Percentiles rank a stretch among this genome's conserved stretches.
These are phyloP conservation scores for Aureobasidium sp. DNA, from an alignment of 2,329 filamentous ascomycete genomes.

Conservation along the genomic window DNA sequence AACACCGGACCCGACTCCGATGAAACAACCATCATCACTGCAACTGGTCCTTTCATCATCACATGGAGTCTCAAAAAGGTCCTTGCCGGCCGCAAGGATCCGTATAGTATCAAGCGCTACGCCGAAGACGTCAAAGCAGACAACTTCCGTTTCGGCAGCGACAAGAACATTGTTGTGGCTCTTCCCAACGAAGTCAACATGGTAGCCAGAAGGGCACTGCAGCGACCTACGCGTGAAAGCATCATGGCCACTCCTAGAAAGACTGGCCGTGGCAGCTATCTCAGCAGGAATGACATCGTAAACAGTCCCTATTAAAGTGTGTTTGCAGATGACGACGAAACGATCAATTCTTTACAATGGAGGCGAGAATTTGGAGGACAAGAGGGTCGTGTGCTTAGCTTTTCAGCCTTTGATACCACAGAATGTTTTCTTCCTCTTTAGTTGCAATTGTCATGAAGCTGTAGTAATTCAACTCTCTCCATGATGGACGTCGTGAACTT, in stretches of 20 bases:
- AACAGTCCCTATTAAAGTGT: slow-evolving; percentile 56
- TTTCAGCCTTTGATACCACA: slow-evolving; percentile 3
- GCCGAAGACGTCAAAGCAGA: slow-evolving; percentile 93
- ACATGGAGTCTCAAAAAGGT: slow-evolving; percentile 96
- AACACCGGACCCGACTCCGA: slow-evolving; percentile 71
- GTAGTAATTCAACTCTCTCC: no score
- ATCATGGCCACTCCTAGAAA: slow-evolving; percentile 53
- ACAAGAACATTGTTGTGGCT: slow-evolving; percentile 97
- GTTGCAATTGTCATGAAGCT: no score
- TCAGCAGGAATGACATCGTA: slow-evolving; percentile 77
- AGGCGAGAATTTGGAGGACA: not conserved
- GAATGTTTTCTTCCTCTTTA: not conserved
- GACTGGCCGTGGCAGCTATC: slow-evolving; percentile 52
- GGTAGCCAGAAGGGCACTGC: slow-evolving; percentile 79
- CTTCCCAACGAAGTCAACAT: slow-evolving; percentile 97
- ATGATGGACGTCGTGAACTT: no score
- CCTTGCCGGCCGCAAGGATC: slow-evolving; percentile 69
- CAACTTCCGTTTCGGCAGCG: slow-evolving; percentile 94
- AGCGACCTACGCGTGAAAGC: slow-evolving; percentile 85
- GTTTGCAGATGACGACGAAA: slow-evolving; percentile 8
- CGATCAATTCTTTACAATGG: slow-evolving; percentile 4
- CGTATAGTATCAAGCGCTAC: slow-evolving; percentile 96
- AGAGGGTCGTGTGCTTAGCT: not conserved
- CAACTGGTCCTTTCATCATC: slow-evolving; percentile 92
- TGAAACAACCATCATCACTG: slow-evolving; percentile 94